Evolutionary conservation across 371 early-diverging fungal species (phyloP), one percentile per base, ranked within the genome.

Genomic region (Capniomyces stellatus): DNA sequence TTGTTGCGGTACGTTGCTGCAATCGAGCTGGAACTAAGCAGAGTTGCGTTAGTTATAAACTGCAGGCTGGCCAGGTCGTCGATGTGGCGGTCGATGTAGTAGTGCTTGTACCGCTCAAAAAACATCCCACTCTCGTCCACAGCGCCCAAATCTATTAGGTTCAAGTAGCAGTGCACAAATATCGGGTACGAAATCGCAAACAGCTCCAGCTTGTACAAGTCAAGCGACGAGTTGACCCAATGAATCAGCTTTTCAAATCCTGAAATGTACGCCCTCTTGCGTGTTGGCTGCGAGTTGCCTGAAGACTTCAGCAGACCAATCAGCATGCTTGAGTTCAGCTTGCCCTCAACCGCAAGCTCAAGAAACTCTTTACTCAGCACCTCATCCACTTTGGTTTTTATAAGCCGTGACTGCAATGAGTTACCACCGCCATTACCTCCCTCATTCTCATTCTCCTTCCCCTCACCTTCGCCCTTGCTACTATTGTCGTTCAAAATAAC

Each of bases 201-300:
- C 29, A 98, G 74, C 70, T 98, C 98, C 41, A 77, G 68, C 87
- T 91, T 84, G 74, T 89, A 92, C 57, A 78, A 69, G 60, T 98
- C 98, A 43, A 99, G 74, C 12, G 94, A 93, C 57, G 85, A 89
- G 55, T 93, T 88, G 31, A 97, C 81, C 98, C 97, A 98, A 49
- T 76, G 74, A 52, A 85, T 71, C 53, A 99, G 74, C 60, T 75
- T 76, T 15, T 69, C 68, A 67, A 93, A 98, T 51, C 79, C 76
- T 35, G 71, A 61, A 35, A 76, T 75, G 58, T 90, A 85, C 12
- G 81, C 82, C 44, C 82, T 78, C 1, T 89, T 82, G 58, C 87
- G 81, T 18, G 76, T 80, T 42, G 76, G 70, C 60, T 87, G n/a
- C n/a, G n/a, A n/a, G n/a, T n/a, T n/a, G n/a, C n/a, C n/a, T n/a